phyloP scores from a whole-genome alignment of 139 green algal genomes.

The Penium margaritaceum region DNA sequence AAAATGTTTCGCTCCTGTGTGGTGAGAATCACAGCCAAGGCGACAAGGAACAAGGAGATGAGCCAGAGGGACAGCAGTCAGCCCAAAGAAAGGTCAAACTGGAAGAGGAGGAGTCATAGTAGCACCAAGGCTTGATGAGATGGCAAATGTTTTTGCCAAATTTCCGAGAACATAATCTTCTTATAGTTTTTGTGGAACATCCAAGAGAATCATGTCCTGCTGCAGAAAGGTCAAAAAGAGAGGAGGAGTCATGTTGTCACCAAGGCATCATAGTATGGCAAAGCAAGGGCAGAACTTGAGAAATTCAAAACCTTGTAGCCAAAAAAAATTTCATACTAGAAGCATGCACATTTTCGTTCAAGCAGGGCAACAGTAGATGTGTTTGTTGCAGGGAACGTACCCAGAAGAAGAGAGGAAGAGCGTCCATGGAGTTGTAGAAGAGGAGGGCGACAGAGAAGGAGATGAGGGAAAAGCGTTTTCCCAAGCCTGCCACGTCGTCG shows the following conservation, averaged over 20 bases:
- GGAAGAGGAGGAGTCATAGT: not conserved
- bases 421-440: constrained; percentile 47
- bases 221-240: not conserved
- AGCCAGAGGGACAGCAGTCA: not conserved
- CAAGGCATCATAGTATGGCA: not conserved
- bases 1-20: constrained; percentile 40
- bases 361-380: no score
- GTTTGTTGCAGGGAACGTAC: no score
- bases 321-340: no score
- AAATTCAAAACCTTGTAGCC: no score
- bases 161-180: no score
- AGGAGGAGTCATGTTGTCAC: not conserved
- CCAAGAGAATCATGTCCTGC: not conserved
- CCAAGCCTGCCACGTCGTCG: not conserved
- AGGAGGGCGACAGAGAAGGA: constrained; percentile 43
- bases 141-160: no score
- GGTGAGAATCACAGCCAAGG: no score
- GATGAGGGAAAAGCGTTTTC: constrained; percentile 10
- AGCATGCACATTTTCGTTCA: no score
- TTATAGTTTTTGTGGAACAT: not conserved
- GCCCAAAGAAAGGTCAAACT: not conserved
- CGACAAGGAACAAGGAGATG: not conserved
- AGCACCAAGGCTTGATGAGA: no score
- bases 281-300: not conserved
- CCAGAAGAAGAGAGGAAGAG: constrained; percentile 45